Conservation (phyloP, 202 grass and related monocot species). For the Musa balbisiana region DNA sequence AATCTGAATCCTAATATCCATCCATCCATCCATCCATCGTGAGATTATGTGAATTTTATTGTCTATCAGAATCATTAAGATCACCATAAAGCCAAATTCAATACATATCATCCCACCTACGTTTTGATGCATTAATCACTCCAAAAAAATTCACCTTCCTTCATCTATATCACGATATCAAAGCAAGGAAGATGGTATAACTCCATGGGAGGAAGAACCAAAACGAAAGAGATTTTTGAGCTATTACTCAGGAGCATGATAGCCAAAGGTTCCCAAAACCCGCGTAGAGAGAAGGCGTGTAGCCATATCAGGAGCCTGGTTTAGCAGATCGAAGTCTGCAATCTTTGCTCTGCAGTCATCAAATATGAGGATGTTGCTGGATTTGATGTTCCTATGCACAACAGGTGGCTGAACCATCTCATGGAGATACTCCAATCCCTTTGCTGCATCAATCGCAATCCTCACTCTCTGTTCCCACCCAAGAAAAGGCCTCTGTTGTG, state of each 20-base stretch:
- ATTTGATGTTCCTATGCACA: slow-evolving; percentile 78
- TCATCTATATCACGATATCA: too few relatives aligned
- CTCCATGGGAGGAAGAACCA: too few relatives aligned
- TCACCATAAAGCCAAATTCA: background rate
- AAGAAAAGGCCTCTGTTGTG: slow-evolving; percentile 57
- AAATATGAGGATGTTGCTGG: slow-evolving; percentile 82
- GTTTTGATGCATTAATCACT: background rate
- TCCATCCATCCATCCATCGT: too few relatives aligned
- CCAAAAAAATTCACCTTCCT: background rate
- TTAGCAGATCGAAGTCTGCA: slow-evolving; percentile 74
- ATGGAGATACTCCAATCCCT: slow-evolving; percentile 81
- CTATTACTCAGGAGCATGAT: slow-evolving; percentile 79
- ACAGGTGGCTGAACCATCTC: slow-evolving; percentile 84
- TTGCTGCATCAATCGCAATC: slow-evolving; percentile 69
- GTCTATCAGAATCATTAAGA: background rate
- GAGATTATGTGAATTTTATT: too few relatives aligned
- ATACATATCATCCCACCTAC: background rate
- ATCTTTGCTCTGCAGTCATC: slow-evolving; percentile 63
- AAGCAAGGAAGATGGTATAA: too few relatives aligned
- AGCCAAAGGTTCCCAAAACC: slow-evolving; percentile 84
- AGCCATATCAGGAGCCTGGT: slow-evolving; percentile 65
- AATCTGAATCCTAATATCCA: too few relatives aligned
- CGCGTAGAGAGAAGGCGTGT: slow-evolving; percentile 75
- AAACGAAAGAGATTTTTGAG: too few relatives aligned
- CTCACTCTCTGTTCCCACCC: slow-evolving; percentile 68